Conservation (phyloP, 192 early-diverging fungal genomes). For the Helicostylum pulchrum region DNA sequence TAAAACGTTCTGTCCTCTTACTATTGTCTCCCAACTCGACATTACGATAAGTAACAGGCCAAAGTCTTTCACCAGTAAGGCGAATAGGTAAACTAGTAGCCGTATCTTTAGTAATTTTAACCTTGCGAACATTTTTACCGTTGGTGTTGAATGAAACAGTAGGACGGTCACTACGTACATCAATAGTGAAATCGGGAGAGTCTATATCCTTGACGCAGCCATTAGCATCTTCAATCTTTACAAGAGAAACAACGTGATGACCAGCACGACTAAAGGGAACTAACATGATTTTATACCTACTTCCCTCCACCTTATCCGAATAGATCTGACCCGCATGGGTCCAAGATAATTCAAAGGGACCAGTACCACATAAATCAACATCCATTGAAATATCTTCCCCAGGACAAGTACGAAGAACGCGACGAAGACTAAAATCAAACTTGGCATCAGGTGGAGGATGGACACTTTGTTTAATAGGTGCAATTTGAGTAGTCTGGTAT, state of each 20-base stretch:
- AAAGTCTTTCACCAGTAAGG: slow-evolving; percentile 42
- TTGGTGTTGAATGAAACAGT: slow-evolving; percentile 35
- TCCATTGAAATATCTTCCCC: slow-evolving; percentile 34
- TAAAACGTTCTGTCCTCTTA: background rate
- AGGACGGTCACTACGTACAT: slow-evolving; percentile 44
- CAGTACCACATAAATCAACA: slow-evolving; percentile 35
- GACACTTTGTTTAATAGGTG: slow-evolving; percentile 34
- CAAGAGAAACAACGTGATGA: slow-evolving; percentile 38
- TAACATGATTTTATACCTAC: slow-evolving; percentile 25
- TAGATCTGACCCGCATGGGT: slow-evolving; percentile 31
- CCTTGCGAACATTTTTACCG: slow-evolving; percentile 13
- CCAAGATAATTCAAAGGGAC: slow-evolving; percentile 37
- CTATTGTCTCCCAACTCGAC: background rate
- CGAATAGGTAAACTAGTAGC: slow-evolving; percentile 36
- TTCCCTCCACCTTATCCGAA: slow-evolving; percentile 27
- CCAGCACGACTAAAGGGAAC: slow-evolving; percentile 36
- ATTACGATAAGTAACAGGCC: slow-evolving; percentile 38
- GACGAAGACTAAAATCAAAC: slow-evolving; percentile 11
- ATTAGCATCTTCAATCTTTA: slow-evolving; percentile 39
- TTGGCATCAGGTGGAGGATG: slow-evolving; percentile 43
- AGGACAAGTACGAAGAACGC: slow-evolving; percentile 33
- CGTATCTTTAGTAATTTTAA: no score
- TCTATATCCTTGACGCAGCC: slow-evolving; percentile 37
- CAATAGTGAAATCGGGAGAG: slow-evolving; percentile 35
- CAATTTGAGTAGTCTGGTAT: slow-evolving; percentile 15